Percentiles rank a stretch among this genome's conserved stretches.
Conservation (phyloP, 208 protist genomes). For the Acanthamoeba healyi region DNA sequence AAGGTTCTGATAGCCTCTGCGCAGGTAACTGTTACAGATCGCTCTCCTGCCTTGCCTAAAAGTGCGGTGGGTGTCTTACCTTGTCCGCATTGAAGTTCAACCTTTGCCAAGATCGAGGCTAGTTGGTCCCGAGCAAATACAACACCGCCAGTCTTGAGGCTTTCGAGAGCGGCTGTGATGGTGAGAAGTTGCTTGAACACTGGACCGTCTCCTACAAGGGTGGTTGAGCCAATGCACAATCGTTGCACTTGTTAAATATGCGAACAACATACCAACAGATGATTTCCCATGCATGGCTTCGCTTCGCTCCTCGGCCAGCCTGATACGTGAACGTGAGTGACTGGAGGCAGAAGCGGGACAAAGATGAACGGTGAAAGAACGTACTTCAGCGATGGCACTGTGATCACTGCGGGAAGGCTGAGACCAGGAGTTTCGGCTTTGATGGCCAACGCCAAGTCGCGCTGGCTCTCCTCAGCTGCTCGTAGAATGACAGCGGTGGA, state of each 20-base stretch:
- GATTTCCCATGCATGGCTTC: too few relatives aligned
- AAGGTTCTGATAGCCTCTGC: background rate
- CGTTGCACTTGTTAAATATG: background rate
- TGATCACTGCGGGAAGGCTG: background rate
- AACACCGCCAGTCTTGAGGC: background rate
- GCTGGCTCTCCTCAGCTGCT: background rate
- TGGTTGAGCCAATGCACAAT: too few relatives aligned
- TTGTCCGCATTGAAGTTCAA: background rate
- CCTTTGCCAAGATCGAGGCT: background rate
- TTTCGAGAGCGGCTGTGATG: background rate
- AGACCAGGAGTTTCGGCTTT: background rate
- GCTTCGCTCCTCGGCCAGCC: too few relatives aligned
- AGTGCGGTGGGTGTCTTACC: background rate
- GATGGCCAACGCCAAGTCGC: background rate
- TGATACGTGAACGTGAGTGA: too few relatives aligned
- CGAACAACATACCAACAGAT: too few relatives aligned
- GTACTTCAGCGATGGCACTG: background rate
- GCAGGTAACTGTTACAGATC: too few relatives aligned
- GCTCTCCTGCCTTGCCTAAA: too few relatives aligned
- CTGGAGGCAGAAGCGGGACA: too few relatives aligned
- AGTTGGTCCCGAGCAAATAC: conserved; percentile 26
- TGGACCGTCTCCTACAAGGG: background rate
- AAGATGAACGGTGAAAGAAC: too few relatives aligned
- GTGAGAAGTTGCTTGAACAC: background rate
- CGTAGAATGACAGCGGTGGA: background rate